These are phyloP conservation scores for Apiosordaria backusii DNA, from an alignment of 495 filamentous ascomycete genomes.

Conservation along the genomic window DNA sequence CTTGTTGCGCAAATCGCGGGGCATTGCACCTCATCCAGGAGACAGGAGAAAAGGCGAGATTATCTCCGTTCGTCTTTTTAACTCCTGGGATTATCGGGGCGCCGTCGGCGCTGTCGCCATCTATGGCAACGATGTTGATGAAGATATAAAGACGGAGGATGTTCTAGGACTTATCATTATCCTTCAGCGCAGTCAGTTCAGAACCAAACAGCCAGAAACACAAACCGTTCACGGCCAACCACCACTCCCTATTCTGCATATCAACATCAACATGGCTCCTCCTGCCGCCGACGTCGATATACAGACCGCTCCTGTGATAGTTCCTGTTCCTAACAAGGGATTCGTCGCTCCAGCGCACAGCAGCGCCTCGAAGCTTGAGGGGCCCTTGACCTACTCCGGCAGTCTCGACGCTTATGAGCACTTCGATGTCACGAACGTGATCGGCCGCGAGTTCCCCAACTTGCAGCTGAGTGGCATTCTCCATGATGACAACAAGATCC, in stretches of 20 bases:
- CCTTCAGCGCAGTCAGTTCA: background rate
- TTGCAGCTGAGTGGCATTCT: conserved; percentile 60
- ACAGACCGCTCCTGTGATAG: conserved; percentile 32
- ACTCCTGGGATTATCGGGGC: background rate
- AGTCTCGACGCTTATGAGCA: conserved; percentile 55
- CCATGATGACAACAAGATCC: conserved; percentile 63
- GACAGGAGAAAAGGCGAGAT: conserved; percentile 7
- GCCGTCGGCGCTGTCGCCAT: conserved; percentile 6
- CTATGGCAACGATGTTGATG: background rate
- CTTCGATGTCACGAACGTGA: conserved; percentile 63
- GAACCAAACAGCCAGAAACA: background rate
- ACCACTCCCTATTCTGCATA: background rate
- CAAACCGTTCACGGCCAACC: background rate
- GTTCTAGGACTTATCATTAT: background rate
- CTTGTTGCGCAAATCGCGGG: conserved; percentile 20
- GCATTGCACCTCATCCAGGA: conserved; percentile 19
- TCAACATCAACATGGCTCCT: conserved; percentile 29
- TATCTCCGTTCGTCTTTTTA: background rate
- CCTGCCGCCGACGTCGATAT: conserved; percentile 34
- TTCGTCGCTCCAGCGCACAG: conserved; percentile 39
- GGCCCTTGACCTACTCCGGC: conserved; percentile 72
- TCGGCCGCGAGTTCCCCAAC: conserved; percentile 62
- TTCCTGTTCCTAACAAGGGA: conserved; percentile 53
- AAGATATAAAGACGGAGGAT: conserved; percentile 1
- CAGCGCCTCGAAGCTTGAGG: conserved; percentile 74